These are phyloP conservation scores for Phytophthora hybrid DNA, from an alignment of 352 stramenopile genomes.

Conservation along the genomic window DNA sequence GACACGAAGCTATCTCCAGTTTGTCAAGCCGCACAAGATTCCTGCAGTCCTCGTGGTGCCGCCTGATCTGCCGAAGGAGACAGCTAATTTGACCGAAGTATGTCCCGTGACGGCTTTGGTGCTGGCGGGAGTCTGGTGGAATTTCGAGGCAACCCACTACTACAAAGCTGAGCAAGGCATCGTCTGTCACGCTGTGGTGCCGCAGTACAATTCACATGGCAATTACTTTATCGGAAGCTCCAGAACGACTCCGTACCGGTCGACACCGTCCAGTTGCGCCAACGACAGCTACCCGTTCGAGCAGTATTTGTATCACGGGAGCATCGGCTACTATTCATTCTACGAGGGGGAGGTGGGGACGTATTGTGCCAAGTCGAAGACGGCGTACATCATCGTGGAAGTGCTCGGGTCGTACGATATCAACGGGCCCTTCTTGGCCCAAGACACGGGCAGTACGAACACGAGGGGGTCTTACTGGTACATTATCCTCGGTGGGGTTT, in stretches of 20 bases:
- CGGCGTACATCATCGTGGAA: slow-evolving; percentile 22
- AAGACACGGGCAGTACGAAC: slow-evolving; percentile 11
- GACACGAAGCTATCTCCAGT: slow-evolving; percentile 32
- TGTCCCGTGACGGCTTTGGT: slow-evolving; percentile 7
- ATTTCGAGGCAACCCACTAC: slow-evolving; percentile 30
- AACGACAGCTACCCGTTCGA: slow-evolving; percentile 27
- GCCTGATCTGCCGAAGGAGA: slow-evolving; percentile 3
- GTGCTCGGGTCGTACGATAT: slow-evolving; percentile 24
- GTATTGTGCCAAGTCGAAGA: slow-evolving; percentile 25
- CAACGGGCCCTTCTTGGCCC: slow-evolving; percentile 14
- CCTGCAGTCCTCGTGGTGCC: slow-evolving; percentile 13
- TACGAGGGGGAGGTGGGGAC: slow-evolving; percentile 28
- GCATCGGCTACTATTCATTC: slow-evolving; percentile 37
- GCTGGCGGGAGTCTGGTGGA: slow-evolving; percentile 32
- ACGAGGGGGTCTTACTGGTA: slow-evolving; percentile 14
- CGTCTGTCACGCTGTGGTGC: slow-evolving; percentile 34
- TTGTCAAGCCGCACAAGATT: slow-evolving; percentile 32
- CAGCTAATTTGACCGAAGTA: slow-evolving; percentile 10
- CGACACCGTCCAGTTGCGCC: slow-evolving; percentile 16
- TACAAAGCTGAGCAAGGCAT: slow-evolving; percentile 5
- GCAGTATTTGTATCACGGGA: slow-evolving; percentile 42
- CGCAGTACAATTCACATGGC: slow-evolving; percentile 38
- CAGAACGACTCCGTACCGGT: background rate
- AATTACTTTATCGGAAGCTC: slow-evolving; percentile 26
- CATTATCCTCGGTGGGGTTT: background rate